phyloP scores from a whole-genome alignment of 1,284 basidiomycete species.

The Neonothopanus nambi region DNA sequence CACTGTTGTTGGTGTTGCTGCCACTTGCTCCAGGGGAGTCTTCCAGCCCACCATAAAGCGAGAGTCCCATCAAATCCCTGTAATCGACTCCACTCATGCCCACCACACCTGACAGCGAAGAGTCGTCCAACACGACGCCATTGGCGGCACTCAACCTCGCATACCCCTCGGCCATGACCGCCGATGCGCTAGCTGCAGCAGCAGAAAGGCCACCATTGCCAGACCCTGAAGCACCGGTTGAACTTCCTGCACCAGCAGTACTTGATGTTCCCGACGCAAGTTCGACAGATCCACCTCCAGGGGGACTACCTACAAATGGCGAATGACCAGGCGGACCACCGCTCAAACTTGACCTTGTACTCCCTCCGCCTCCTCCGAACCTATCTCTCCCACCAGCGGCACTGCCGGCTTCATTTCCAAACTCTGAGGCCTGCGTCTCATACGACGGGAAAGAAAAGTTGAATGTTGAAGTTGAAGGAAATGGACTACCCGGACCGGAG shows the following conservation, averaged over 20 bases:
- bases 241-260: background rate
- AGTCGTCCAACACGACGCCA: slow-evolving; percentile 51
- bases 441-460: slow-evolving; percentile 76
- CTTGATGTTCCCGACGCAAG: slow-evolving; percentile 18
- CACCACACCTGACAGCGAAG: background rate
- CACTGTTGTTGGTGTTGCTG: too few species aligned
- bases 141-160: slow-evolving; percentile 59
- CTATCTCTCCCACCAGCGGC: background rate
- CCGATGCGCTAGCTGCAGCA: slow-evolving; percentile 61
- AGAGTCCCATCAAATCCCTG: slow-evolving; percentile 61
- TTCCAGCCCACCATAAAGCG: slow-evolving; percentile 53
- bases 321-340: slow-evolving; percentile 1
- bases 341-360: slow-evolving; percentile 1
- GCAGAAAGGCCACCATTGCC: slow-evolving; percentile 51
- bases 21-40: slow-evolving; percentile 23
- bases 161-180: slow-evolving; percentile 68
- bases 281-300: slow-evolving; percentile 17
- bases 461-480: slow-evolving; percentile 69
- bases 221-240: slow-evolving; percentile 36
- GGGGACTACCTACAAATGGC: slow-evolving; percentile 5
- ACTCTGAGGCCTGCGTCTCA: slow-evolving; percentile 66
- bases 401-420: slow-evolving; percentile 15
- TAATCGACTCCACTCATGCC: slow-evolving; percentile 46
- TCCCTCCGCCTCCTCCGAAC: too few species aligned
- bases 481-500: slow-evolving; percentile 47